phyloP scores from a whole-genome alignment of 805 yeast genomes.

The Suhomyces sp. region DNA sequence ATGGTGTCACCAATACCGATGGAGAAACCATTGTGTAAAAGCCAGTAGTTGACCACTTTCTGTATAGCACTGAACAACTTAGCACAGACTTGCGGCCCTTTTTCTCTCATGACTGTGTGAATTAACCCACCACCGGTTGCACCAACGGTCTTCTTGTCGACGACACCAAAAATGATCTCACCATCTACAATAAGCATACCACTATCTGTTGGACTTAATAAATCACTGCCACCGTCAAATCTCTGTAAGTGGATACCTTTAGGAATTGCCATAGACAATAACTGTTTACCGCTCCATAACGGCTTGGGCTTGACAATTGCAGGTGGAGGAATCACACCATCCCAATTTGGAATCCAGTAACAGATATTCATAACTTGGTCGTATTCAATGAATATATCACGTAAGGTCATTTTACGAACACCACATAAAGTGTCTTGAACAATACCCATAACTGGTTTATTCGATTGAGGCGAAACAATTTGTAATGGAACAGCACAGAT shows the following conservation, averaged over 20 bases:
- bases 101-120: conserved; percentile 96
- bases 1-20: conserved; percentile 99
- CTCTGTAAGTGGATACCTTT: conserved; percentile 93
- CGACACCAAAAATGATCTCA: conserved; percentile 96
- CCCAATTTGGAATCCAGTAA: conserved; percentile 99
- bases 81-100: conserved; percentile 89
- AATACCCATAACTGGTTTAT: conserved; percentile 99
- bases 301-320: conserved; percentile 93
- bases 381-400: conserved; percentile 84
- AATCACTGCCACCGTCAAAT: conserved; percentile 84
- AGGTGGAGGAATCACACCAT: conserved; percentile 95
- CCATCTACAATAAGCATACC: conserved; percentile 97
- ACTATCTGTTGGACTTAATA: conserved; percentile 82
- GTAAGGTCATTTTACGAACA: conserved; percentile 88
- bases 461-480: conserved; percentile 97
- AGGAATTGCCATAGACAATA: conserved; percentile 89
- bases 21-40: conserved; percentile 93
- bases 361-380: conserved; percentile 95
- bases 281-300: conserved; percentile 96
- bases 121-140: conserved; percentile 97
- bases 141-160: conserved; percentile 97
- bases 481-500: conserved; percentile 97
- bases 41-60: conserved; percentile 94
- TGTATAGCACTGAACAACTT: conserved; percentile 88
- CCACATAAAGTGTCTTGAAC: conserved; percentile 99